phyloP scores from a whole-genome alignment of 140 eudicot species.

The Stevia rebaudiana region DNA sequence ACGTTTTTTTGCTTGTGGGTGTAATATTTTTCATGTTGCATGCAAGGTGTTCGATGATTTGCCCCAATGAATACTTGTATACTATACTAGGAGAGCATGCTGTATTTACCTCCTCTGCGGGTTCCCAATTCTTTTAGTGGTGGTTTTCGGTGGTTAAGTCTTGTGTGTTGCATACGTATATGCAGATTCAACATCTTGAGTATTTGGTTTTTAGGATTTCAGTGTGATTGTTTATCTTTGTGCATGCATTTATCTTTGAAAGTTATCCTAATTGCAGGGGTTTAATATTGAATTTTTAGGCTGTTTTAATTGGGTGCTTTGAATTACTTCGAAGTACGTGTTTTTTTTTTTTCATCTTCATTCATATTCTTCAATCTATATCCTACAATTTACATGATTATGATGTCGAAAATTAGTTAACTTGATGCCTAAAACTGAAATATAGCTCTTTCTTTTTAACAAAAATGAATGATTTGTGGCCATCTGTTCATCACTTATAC shows the following conservation, averaged over 20 bases:
- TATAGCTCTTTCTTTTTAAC: neutral
- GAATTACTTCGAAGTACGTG: neutral
- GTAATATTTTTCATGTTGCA: neutral
- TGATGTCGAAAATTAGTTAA: too few species aligned
- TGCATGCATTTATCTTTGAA: neutral
- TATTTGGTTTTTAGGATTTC: neutral
- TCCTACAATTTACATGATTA: too few species aligned
- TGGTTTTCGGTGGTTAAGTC: neutral
- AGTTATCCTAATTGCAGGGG: neutral
- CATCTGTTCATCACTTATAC: neutral
- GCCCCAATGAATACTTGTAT: neutral
- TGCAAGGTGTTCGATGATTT: slow-evolving; percentile 25
- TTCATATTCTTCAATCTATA: neutral
- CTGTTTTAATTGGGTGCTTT: neutral
- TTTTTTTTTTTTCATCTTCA: neutral
- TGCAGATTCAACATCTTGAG: neutral
- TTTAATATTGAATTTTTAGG: neutral
- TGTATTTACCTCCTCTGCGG: neutral
- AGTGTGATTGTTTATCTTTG: neutral
- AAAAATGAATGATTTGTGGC: neutral
- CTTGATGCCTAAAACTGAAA: neutral
- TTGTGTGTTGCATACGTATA: neutral
- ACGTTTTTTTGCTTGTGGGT: neutral
- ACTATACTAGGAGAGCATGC: neutral
- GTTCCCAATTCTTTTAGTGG: neutral